Conservation (phyloP, 805 yeast genomes). For the Torulaspora delbrueckii region DNA sequence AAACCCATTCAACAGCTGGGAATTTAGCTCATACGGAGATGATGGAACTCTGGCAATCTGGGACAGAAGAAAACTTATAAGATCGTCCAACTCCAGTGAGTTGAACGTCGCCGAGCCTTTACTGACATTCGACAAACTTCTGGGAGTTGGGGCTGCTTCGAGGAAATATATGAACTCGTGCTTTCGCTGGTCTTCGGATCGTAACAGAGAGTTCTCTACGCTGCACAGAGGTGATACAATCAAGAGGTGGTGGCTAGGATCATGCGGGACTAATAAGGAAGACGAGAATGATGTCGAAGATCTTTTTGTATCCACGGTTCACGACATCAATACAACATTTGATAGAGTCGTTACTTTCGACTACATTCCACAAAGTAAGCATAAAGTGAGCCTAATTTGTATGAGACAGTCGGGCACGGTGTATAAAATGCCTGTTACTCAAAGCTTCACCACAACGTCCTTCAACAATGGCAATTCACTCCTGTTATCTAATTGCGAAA, state of each 20-base stretch:
- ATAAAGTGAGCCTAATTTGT: slow-evolving; percentile 67
- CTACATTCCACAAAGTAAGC: slow-evolving; percentile 57
- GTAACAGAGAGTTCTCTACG: slow-evolving; percentile 71
- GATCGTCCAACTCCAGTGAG: slow-evolving; percentile 23
- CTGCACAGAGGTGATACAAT: slow-evolving; percentile 72
- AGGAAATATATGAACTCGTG: slow-evolving; percentile 60
- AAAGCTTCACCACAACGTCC: slow-evolving; percentile 55
- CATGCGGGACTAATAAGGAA: slow-evolving; percentile 38
- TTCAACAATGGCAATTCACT: slow-evolving; percentile 70
- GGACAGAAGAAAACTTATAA: slow-evolving; percentile 62
- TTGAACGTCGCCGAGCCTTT: slow-evolving; percentile 48
- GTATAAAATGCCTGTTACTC: slow-evolving; percentile 69
- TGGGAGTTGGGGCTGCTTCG: slow-evolving; percentile 51
- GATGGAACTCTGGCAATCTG: slow-evolving; percentile 81
- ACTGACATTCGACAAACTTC: slow-evolving; percentile 54
- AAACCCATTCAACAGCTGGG: slow-evolving; percentile 62
- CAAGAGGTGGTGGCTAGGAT: slow-evolving; percentile 75
- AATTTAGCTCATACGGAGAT: slow-evolving; percentile 72
- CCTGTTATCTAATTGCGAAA: slow-evolving; percentile 44
- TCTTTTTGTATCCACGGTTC: slow-evolving; percentile 68
- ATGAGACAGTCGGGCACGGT: slow-evolving; percentile 89
- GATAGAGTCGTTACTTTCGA: slow-evolving; percentile 85
- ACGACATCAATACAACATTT: slow-evolving; percentile 67
- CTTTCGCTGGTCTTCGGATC: slow-evolving; percentile 59
- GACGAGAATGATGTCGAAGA: slow-evolving; percentile 43